phyloP scores from a whole-genome alignment of 2,329 filamentous ascomycete genomes.

The Cladosporium sp. region DNA sequence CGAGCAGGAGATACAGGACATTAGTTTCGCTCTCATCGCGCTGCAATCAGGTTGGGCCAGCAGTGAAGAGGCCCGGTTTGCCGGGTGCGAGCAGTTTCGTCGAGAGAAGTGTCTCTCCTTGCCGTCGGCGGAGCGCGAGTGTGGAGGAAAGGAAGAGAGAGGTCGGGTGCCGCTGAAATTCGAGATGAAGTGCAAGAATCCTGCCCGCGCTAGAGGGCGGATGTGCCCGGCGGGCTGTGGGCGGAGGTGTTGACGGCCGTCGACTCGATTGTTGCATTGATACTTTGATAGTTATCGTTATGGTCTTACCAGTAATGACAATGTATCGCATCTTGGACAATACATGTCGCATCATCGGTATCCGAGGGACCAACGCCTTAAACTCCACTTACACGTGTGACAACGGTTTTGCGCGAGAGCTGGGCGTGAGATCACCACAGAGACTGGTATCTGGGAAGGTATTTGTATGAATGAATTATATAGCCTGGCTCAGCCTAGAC shows the following conservation, averaged over 20 bases:
- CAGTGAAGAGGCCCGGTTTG: constrained; percentile 45
- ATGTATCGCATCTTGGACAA: background rate
- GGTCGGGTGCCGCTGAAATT: constrained; percentile 3
- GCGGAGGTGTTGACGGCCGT: background rate
- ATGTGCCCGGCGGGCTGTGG: background rate
- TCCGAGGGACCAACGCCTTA: background rate
- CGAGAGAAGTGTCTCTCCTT: constrained; percentile 15
- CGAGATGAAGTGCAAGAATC: constrained; percentile 9
- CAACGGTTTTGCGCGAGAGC: background rate
- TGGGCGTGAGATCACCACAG: background rate
- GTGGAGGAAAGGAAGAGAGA: constrained; percentile 14
- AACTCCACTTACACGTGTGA: background rate
- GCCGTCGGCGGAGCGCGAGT: constrained; percentile 15
- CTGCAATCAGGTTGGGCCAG: constrained; percentile 31
- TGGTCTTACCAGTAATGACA: too few species aligned
- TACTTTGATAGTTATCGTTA: too few species aligned
- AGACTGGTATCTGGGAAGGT: too few species aligned
- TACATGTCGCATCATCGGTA: background rate
- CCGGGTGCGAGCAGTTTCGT: constrained; percentile 8
- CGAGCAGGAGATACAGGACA: constrained; percentile 55
- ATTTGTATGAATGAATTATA: too few species aligned
- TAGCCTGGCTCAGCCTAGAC: too few species aligned
- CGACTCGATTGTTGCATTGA: background rate
- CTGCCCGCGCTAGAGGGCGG: background rate
- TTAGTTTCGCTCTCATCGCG: constrained; percentile 45